These are phyloP conservation scores for Penicillium desertorum DNA, from an alignment of 495 filamentous ascomycete genomes.

Conservation along the genomic window DNA sequence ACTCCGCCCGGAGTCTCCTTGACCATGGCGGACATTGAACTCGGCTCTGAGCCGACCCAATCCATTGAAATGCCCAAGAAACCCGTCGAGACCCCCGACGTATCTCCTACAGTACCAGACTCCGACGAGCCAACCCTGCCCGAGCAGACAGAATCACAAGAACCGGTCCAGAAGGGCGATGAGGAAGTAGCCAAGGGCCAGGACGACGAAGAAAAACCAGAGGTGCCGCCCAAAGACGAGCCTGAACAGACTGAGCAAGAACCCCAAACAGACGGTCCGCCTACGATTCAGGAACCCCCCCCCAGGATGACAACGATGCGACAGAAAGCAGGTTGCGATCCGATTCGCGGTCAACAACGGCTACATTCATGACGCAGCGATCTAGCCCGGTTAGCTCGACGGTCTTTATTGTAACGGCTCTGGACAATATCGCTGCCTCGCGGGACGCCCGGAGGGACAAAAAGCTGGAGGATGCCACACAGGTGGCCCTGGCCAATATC, in stretches of 20 bases:
- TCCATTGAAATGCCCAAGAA: slow-evolving; percentile 32
- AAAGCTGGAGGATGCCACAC: slow-evolving; percentile 73
- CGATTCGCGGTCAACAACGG: slow-evolving; percentile 59
- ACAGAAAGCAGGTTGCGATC: slow-evolving; percentile 47
- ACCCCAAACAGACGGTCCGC: slow-evolving; percentile 18
- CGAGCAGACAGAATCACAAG: slow-evolving; percentile 32
- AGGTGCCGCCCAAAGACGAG: slow-evolving; percentile 29
- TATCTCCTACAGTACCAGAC: slow-evolving; percentile 29
- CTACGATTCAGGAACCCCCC: slow-evolving; percentile 28
- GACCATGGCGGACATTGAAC: slow-evolving; percentile 49
- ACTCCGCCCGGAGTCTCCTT: slow-evolving; percentile 41
- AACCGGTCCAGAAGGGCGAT: slow-evolving; percentile 27
- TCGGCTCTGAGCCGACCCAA: slow-evolving; percentile 39
- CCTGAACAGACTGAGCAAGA: slow-evolving; percentile 12
- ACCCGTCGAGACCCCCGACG: slow-evolving; percentile 34
- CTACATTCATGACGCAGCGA: slow-evolving; percentile 52
- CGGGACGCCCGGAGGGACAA: slow-evolving; percentile 83
- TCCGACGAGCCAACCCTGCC: slow-evolving; percentile 37
- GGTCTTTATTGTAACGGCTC: slow-evolving; percentile 87
- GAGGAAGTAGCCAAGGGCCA: slow-evolving; percentile 11
- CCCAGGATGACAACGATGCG: slow-evolving; percentile 31
- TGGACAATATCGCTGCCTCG: slow-evolving; percentile 85
- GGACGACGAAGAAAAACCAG: slow-evolving; percentile 21
- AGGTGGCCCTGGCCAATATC: slow-evolving; percentile 79
- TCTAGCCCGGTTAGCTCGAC: slow-evolving; percentile 78